Evolutionary conservation across 768 basidiomycete species (phyloP).

Genomic region (Panaeolus papilionaceus): DNA sequence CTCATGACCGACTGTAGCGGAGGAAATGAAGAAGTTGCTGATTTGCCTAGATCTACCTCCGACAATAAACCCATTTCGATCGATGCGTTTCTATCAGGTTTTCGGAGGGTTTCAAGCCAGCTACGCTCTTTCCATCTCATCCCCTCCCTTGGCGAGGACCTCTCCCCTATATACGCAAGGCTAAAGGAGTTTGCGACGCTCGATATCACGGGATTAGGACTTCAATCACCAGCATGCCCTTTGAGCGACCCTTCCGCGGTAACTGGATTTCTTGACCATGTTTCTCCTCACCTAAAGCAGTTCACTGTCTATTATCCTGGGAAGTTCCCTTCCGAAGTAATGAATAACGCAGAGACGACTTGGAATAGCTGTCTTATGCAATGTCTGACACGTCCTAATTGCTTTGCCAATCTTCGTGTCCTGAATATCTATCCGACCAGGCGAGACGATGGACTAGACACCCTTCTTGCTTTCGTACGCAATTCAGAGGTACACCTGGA

Average conservation of each 20-base stretch:
- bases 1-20: background rate
- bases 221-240: background rate
- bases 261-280: background rate
- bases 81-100: background rate
- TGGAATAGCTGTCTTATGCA: slow-evolving; percentile 39
- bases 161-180: background rate
- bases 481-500: slow-evolving; percentile 40
- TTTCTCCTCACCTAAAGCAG: background rate
- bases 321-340: too few species aligned
- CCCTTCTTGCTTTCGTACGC: slow-evolving; percentile 38
- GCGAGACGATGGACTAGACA: slow-evolving; percentile 38
- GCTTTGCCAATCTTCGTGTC: slow-evolving; percentile 37
- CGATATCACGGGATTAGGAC: background rate
- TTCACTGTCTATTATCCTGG: background rate
- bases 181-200: background rate
- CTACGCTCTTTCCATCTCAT: background rate
- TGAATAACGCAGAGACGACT: slow-evolving; percentile 22
- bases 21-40: background rate
- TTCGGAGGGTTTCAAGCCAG: background rate
- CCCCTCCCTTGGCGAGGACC: background rate
- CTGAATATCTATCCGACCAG: slow-evolving; percentile 51
- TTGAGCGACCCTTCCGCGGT: background rate
- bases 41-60: background rate
- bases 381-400: slow-evolving; percentile 42
- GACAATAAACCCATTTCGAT: background rate